Base-by-base conservation (phyloP, 257 asterid genomes). In the Dorcoceras hygrometricum region DNA sequence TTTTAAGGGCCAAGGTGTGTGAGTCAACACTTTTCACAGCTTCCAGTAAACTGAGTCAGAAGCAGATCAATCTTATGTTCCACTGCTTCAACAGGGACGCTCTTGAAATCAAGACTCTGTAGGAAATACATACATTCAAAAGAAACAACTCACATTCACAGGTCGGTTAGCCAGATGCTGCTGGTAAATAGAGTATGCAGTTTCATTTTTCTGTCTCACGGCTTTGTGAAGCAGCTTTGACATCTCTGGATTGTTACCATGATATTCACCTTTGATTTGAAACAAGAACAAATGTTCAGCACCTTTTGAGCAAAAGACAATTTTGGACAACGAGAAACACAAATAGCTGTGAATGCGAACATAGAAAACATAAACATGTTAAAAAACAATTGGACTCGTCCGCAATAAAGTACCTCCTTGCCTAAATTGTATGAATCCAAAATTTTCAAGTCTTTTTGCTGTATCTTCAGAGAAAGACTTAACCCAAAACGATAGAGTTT, bases 151-250 rank as follows among this genome's bases (percentile, higher is more conserved):
- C 84, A 94, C 99, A 59, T 90, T 94, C 68, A 94, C 95, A 46
- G 99, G 99, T 59, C 99, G 92, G 71, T 82, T 90, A 73, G 94
- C 95, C 81, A 94, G 82, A 82, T 94, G 96, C 80, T 87, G 97
- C 84, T 94, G 97, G 83, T 94, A 94, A 77, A 94, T 63, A 22
- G 93, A 80, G 82, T 90, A 94, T 24, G 99, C 90, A 60, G 81
- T 78, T 83, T 88, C 97, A 79, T 87, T 94, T 87, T 87, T 90
- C 76, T 90, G 89, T 12, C 99, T 77, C 67, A 94, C 95, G 50
- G 99, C 99, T 90, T 94, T 94, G 76, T 94, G 99, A 71, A 94
- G 97, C 86, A 94, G 77, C 78, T 94, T 94, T 63, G 99, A 94
- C 99, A 94, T 94, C 83, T 94, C 97, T 1, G 99, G 99, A 72